These are phyloP conservation scores for Claviceps pazoutovae DNA, from an alignment of 2,329 filamentous ascomycete genomes.

Conservation along the genomic window DNA sequence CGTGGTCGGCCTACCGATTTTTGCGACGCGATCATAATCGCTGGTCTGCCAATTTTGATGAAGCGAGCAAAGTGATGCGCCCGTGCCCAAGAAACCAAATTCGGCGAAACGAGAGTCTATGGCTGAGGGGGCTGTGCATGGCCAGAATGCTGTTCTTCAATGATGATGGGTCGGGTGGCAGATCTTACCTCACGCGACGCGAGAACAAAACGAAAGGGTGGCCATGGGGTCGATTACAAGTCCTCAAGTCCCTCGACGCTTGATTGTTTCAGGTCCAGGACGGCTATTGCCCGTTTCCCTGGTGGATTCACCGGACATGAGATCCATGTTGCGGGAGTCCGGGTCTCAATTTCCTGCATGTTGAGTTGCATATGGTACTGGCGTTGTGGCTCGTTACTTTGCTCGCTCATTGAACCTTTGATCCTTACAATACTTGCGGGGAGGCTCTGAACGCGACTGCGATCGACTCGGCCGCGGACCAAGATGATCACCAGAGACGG, in stretches of 20 bases:
- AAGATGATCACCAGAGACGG: slow-evolving; percentile 18
- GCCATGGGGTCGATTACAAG: neutral
- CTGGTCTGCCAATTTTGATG: slow-evolving; percentile 8
- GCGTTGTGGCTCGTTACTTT: slow-evolving; percentile 7
- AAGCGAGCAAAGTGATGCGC: slow-evolving; percentile 41
- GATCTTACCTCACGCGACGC: neutral
- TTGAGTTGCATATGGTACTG: neutral
- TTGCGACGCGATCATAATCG: slow-evolving; percentile 3
- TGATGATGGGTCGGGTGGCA: neutral
- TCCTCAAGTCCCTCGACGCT: neutral
- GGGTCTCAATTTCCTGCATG: neutral
- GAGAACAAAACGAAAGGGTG: neutral
- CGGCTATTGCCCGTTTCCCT: neutral
- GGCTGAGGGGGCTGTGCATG: neutral
- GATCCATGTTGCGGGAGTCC: neutral
- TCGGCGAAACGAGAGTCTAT: neutral
- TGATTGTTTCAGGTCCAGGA: neutral
- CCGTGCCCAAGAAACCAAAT: slow-evolving; percentile 10
- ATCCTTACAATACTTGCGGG: neutral
- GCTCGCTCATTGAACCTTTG: slow-evolving; percentile 4
- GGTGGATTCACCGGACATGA: slow-evolving; percentile 2
- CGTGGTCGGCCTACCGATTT: slow-evolving; percentile 1
- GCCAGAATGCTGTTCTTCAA: neutral
- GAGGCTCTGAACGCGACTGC: neutral
- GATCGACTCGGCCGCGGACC: slow-evolving; percentile 9